Evolutionary conservation across 495 filamentous ascomycete genomes (phyloP).

Genomic region (Beverwykella pulmonaria): DNA sequence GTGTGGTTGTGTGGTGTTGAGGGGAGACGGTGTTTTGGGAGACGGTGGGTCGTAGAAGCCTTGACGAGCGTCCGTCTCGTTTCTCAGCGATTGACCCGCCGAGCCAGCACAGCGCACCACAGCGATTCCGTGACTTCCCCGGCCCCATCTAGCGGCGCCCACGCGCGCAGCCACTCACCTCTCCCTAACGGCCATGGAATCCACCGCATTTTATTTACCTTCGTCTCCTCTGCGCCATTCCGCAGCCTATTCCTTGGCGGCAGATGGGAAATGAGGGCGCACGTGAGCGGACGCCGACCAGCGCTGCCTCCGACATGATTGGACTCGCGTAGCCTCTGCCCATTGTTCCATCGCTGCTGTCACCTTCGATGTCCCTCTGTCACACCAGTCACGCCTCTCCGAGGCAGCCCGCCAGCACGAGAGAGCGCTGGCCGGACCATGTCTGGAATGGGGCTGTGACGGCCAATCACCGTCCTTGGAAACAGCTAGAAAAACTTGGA

Average conservation of each 20-base stretch:
- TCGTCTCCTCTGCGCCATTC: background rate
- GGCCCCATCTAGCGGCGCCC: no score
- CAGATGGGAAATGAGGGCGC: background rate
- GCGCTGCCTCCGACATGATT: no score
- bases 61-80: slow-evolving; percentile 17
- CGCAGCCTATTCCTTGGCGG: background rate
- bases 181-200: background rate
- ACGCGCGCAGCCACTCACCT: background rate
- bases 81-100: slow-evolving; percentile 12
- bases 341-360: no score
- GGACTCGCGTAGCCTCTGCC: no score
- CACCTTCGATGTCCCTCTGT: slow-evolving; percentile 4
- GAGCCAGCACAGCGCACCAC: slow-evolving; percentile 20
- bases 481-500: slow-evolving; percentile 33
- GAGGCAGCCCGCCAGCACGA: slow-evolving; percentile 9
- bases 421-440: slow-evolving; percentile 10
- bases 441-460: slow-evolving; percentile 18
- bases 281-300: no score
- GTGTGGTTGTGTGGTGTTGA: background rate
- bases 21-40: slow-evolving; percentile 11
- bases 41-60: slow-evolving; percentile 12
- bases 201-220: background rate
- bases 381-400: slow-evolving; percentile 25
- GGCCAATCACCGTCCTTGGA: slow-evolving; percentile 31
- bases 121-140: background rate